Percentiles rank a stretch among this genome's conserved stretches.
Evolutionary conservation across 176 grass and related monocot species (phyloP).

Genomic region (sorghum (Sorghum bicolor)): DNA sequence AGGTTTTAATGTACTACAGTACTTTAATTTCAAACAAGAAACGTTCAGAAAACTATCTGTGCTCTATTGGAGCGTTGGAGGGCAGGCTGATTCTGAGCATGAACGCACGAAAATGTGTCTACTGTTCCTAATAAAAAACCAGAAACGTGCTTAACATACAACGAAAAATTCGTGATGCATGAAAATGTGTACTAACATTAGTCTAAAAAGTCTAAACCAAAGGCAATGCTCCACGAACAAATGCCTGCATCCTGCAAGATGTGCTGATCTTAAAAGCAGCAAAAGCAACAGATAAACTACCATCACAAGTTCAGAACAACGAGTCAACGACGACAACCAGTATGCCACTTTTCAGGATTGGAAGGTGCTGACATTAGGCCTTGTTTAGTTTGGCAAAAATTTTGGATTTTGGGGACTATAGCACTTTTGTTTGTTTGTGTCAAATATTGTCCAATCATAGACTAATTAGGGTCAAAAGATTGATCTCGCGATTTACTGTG

Average conservation of each 20-base stretch:
- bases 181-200: neutral
- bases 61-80: neutral
- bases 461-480: too few species aligned
- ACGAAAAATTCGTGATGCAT: neutral
- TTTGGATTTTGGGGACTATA: too few species aligned
- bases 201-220: neutral
- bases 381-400: too few species aligned
- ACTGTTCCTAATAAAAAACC: neutral
- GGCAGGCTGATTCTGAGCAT: neutral
- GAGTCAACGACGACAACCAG: neutral
- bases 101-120: neutral
- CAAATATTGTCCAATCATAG: too few species aligned
- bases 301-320: neutral
- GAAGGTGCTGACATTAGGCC: neutral
- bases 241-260: neutral
- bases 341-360: conserved; percentile 19
- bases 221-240: neutral
- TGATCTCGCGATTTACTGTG: too few species aligned
- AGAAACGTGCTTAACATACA: neutral
- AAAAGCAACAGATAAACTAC: neutral
- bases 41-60: neutral
- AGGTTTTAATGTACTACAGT: neutral
- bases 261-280: conserved; percentile 8
- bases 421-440: too few species aligned
- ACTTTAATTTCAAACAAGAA: neutral